These are phyloP conservation scores for Leccinum subrobustum DNA, from an alignment of 1,284 basidiomycete genomes.

Conservation along the genomic window DNA sequence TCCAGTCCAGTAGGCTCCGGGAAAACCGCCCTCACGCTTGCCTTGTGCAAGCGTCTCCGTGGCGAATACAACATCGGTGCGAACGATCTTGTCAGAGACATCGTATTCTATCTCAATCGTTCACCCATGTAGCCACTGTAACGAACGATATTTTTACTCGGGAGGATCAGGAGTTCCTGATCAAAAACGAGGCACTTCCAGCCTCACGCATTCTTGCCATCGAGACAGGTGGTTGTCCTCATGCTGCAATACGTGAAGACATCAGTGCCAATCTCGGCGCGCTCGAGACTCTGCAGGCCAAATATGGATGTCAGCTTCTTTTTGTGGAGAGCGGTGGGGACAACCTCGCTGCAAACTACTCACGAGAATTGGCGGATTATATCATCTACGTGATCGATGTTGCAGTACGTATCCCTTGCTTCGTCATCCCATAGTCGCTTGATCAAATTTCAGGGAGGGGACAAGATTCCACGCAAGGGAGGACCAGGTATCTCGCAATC, in stretches of 20 bases:
- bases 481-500: conserved; percentile 96
- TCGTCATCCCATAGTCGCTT: conserved; percentile 10
- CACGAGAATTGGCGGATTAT: conserved; percentile 94
- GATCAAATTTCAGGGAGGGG: conserved; percentile 66
- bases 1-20: conserved; percentile 92
- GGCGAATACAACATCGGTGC: conserved; percentile 87
- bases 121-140: conserved; percentile 67
- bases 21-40: conserved; percentile 93
- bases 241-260: conserved; percentile 95
- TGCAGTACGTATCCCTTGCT: conserved; percentile 46
- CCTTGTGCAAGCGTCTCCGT: conserved; percentile 85
- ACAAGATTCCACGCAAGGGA: conserved; percentile 98
- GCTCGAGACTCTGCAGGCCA: conserved; percentile 93
- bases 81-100: conserved; percentile 18
- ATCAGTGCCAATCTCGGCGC: conserved; percentile 97
- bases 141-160: conserved; percentile 98
- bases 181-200: conserved; percentile 87
- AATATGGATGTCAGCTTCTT: conserved; percentile 79
- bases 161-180: conserved; percentile 97
- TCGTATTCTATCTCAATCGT: conserved; percentile 14
- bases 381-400: conserved; percentile 94
- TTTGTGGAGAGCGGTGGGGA: conserved; percentile 97
- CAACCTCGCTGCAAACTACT: conserved; percentile 95
- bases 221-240: conserved; percentile 95
- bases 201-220: conserved; percentile 90